phyloP scores from a whole-genome alignment of 306 rosid genomes.

The Glycine latifolia region DNA sequence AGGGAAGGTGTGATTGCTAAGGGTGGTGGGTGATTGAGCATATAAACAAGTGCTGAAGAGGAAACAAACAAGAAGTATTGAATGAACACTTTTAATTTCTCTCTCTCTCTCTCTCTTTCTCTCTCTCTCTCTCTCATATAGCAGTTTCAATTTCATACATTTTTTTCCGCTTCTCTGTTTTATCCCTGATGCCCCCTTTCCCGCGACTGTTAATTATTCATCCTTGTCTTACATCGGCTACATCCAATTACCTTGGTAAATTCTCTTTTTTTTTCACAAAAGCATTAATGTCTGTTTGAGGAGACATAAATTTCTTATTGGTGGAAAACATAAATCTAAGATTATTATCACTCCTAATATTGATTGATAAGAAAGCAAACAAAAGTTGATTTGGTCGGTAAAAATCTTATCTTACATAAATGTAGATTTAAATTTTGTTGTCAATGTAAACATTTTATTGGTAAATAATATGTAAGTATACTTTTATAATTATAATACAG shows the following conservation, averaged over 20 bases:
- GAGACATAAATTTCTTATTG: background rate
- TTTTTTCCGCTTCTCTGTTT: conserved; percentile 16
- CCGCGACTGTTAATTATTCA: background rate
- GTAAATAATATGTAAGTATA: too few species aligned
- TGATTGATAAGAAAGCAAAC: background rate
- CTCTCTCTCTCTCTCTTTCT: background rate
- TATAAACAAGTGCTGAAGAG: background rate
- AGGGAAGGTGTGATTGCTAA: background rate
- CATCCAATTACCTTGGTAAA: background rate
- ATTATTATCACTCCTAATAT: background rate
- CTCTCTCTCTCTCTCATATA: background rate
- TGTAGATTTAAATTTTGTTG: too few species aligned
- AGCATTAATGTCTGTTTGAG: background rate
- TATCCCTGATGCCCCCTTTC: background rate
- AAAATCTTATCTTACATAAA: too few species aligned
- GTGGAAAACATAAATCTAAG: background rate
- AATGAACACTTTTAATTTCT: background rate
- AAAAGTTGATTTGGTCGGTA: too few species aligned
- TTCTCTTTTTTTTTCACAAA: background rate
- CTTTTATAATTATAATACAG: too few species aligned
- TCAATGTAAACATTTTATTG: too few species aligned
- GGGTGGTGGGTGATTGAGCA: background rate
- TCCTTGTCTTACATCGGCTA: conserved; percentile 15
- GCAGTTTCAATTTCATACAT: conserved; percentile 14
- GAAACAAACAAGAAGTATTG: background rate